Evolutionary conservation across 345 rosid genomes (phyloP), one percentile per base, ranked within the genome.

Genomic region (Rubroshorea leprosula): DNA sequence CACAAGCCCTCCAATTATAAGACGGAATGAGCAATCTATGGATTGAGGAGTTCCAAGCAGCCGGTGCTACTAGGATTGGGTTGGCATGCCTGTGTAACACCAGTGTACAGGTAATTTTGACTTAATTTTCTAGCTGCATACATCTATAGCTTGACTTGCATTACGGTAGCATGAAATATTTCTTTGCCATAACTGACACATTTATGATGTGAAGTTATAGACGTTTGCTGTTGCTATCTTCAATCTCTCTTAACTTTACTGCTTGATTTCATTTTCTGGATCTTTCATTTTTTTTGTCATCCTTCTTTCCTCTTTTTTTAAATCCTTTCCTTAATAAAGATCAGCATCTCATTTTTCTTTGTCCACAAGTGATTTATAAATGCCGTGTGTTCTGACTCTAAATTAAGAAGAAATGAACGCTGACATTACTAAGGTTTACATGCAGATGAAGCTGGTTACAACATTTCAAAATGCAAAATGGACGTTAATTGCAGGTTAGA

Each of bases 21-120:
- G 72, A 71, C 75, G 79, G 96, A 84, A 76, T 85, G 81, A 80
- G 65, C 71, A 51, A 46, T 38, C 62, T 66, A 54, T 76, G 71
- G 74, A 71, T 63, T 61, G 75, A 71, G 75, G 80, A 69, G 72
- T 62, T 78, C 76, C 44, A 38, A 71, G 56, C 76, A 38, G 74
- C 74, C 65, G 69, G 60, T 70, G 72, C 81, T 73, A 75, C 79
- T 60, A 72, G 73, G 49, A 61, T 77, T 55, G 62, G 69, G 75
- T 78, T 66, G 65, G 75, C 83, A 69, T 73, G 81, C 88, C 77
- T 79, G 78, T 61, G 58, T 61, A 59, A 68, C 82, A 73, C 78
- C 82, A 68, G 65, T 83, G 89, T 82, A 85, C 94, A 85, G 99
- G 95, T 86, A 85, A 21, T 35, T 56, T 14, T 46, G 9, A 47